Conservation (phyloP, 1,284 basidiomycete species). For the Porogramme epimiltina region DNA sequence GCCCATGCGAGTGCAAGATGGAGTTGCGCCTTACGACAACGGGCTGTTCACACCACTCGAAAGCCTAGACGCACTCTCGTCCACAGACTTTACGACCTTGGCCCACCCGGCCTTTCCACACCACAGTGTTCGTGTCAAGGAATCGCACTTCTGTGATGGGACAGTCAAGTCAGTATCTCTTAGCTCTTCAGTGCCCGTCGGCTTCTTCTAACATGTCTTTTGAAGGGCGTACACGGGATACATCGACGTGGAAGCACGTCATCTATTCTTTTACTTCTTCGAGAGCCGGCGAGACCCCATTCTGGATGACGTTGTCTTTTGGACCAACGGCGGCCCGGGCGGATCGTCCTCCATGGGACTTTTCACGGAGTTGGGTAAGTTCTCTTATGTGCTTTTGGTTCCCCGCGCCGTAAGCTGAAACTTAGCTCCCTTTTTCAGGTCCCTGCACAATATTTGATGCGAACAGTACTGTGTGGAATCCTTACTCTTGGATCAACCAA, state of each 20-base stretch:
- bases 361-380: slow-evolving; percentile 70
- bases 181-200: not conserved
- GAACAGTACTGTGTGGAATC: slow-evolving; percentile 51
- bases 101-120: slow-evolving; percentile 54
- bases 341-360: slow-evolving; percentile 46
- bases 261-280: slow-evolving; percentile 82
- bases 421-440: slow-evolving; percentile 26
- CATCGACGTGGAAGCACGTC: slow-evolving; percentile 69
- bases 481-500: slow-evolving; percentile 68
- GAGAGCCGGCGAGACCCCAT: slow-evolving; percentile 71
- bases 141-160: slow-evolving; percentile 35
- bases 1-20: too few relatives aligned
- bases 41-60: slow-evolving; percentile 9
- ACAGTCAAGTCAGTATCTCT: slow-evolving; percentile 23
- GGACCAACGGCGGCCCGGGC: slow-evolving; percentile 65
- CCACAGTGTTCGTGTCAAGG: slow-evolving; percentile 52
- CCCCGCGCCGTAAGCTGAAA: not conserved
- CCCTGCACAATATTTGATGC: slow-evolving; percentile 48
- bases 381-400: slow-evolving; percentile 9
- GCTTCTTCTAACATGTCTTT: not conserved
- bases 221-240: slow-evolving; percentile 44
- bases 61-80: slow-evolving; percentile 42
- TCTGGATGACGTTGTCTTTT: slow-evolving; percentile 65
- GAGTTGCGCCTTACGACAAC: slow-evolving; percentile 11
- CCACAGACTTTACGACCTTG: slow-evolving; percentile 45